Percentiles rank a stretch among this genome's conserved stretches.
These are phyloP conservation scores for Wickerhamomyces kurtzmanii DNA, from an alignment of 805 yeast genomes.

Conservation along the genomic window DNA sequence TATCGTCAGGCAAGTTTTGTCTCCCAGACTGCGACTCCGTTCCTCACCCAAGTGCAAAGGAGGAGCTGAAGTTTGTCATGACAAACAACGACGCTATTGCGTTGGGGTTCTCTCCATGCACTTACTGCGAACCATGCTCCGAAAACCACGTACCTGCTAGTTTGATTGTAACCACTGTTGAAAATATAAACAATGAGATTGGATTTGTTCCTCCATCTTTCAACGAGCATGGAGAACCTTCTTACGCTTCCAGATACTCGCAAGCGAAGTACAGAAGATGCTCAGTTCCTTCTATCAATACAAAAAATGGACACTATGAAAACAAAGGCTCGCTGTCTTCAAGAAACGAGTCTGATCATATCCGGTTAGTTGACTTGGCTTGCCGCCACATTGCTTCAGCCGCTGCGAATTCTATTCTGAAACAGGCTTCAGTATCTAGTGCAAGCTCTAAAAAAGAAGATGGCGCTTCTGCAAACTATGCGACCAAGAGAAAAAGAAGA, in stretches of 20 bases:
- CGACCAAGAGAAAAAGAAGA: constrained; percentile 43
- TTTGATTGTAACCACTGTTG: constrained; percentile 38
- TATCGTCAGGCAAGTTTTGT: constrained; percentile 34
- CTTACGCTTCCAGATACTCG: constrained; percentile 6
- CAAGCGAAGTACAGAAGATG: constrained; percentile 15
- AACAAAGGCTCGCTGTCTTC: constrained; percentile 21
- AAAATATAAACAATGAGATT: constrained; percentile 41
- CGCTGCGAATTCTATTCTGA: constrained; percentile 41
- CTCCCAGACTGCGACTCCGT: constrained; percentile 59
- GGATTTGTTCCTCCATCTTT: constrained; percentile 45
- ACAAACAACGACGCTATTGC: constrained; percentile 30
- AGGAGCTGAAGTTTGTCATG: constrained; percentile 35
- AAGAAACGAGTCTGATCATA: constrained; percentile 60
- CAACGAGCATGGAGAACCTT: constrained; percentile 1
- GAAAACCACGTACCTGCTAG: constrained; percentile 10
- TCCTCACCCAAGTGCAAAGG: constrained; percentile 27
- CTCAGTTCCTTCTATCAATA: constrained; percentile 12
- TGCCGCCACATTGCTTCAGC: constrained; percentile 80
- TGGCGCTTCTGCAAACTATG: constrained; percentile 7
- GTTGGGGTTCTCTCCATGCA: constrained; percentile 41
- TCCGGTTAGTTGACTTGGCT: constrained; percentile 62
- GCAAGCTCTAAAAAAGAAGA: constrained; percentile 10
- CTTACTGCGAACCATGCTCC: constrained; percentile 41
- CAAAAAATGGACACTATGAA: constrained; percentile 6
- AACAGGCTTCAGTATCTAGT: constrained; percentile 6